These are phyloP conservation scores for Silene conica DNA, from an alignment of 148 eudicot genomes.

Conservation along the genomic window DNA sequence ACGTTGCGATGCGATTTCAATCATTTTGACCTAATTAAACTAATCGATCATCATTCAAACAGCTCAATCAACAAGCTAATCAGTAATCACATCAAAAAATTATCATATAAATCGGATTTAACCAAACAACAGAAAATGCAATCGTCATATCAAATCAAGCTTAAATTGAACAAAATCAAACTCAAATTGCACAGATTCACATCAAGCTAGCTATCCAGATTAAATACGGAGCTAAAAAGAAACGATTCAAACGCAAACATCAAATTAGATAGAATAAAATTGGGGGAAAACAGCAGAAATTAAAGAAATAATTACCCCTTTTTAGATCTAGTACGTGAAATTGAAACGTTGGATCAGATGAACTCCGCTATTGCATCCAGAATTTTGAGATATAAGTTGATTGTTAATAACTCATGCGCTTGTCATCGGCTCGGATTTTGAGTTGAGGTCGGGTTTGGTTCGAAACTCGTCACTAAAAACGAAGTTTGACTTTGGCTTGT, in stretches of 20 bases:
- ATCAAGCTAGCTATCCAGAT: neutral
- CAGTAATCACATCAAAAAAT: neutral
- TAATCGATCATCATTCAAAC: neutral
- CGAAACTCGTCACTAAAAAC: too few species aligned
- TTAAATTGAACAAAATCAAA: neutral
- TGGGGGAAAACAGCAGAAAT: neutral
- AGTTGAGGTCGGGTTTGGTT: too few species aligned
- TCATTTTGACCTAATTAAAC: neutral
- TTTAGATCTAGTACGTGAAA: neutral
- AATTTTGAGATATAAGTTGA: too few species aligned
- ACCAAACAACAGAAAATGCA: neutral
- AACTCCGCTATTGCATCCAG: neutral
- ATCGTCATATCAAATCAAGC: neutral
- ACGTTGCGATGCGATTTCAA: neutral
- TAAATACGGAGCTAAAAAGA: neutral
- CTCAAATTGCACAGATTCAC: neutral
- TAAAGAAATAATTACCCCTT: neutral
- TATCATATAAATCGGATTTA: neutral
- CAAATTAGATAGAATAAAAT: neutral
- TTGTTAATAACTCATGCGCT: too few species aligned
- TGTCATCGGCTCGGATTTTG: too few species aligned
- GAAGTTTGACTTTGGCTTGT: too few species aligned
- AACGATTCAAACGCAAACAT: neutral
- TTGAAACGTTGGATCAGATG: neutral
- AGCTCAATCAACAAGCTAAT: slow-evolving; percentile 9